A percentile compares a stretch with the other conserved stretches of the same genome.
Conservation (phyloP, 2,329 filamentous ascomycete species). For the Penicillium sp. region DNA sequence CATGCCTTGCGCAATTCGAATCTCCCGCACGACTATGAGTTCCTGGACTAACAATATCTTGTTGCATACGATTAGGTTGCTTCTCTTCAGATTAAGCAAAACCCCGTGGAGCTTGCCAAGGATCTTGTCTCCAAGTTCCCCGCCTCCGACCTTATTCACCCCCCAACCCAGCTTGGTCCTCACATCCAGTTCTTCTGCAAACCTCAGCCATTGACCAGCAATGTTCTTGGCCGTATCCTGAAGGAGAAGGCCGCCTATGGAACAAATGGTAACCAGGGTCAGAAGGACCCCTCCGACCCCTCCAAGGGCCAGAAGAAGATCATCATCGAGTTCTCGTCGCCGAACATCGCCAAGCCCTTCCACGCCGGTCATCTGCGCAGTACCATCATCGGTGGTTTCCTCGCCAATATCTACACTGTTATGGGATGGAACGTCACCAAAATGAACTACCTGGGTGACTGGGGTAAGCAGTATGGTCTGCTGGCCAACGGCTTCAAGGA, state of each 20-base stretch:
- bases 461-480: conserved; percentile 68
- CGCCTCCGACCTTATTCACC: conserved; percentile 57
- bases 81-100: conserved; percentile 54
- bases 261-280: conserved; percentile 58
- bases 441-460: conserved; percentile 68
- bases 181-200: conserved; percentile 69
- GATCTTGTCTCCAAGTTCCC: conserved; percentile 60
- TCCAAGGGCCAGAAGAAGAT: conserved; percentile 59
- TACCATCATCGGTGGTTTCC: conserved; percentile 67
- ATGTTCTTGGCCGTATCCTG: conserved; percentile 61
- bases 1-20: background rate
- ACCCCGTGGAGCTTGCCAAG: conserved; percentile 56
- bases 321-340: conserved; percentile 66
- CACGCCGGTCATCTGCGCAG: conserved; percentile 65
- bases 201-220: conserved; percentile 54
- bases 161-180: conserved; percentile 56
- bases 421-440: conserved; percentile 63
- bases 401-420: conserved; percentile 61
- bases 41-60: background rate
- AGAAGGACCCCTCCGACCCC: conserved; percentile 58
- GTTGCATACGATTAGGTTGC: conserved; percentile 34
- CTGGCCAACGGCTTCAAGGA: conserved; percentile 62
- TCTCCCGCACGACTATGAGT: background rate
- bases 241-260: conserved; percentile 59
- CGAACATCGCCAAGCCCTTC: conserved; percentile 68